phyloP scores from a whole-genome alignment of 2,329 filamentous ascomycete genomes.

The Botrytis sinoallii region DNA sequence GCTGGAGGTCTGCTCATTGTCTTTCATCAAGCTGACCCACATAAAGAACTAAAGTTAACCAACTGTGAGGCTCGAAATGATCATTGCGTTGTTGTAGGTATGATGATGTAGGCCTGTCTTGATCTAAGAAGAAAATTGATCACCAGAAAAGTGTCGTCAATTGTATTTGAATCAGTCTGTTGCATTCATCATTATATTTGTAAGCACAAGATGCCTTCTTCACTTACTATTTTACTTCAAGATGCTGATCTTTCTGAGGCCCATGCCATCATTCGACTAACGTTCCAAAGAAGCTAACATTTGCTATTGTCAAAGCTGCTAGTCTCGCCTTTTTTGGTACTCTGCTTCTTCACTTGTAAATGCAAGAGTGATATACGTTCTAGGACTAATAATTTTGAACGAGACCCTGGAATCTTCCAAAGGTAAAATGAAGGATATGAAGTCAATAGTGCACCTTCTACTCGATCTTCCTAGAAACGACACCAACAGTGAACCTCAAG shows the following conservation, averaged over 20 bases:
- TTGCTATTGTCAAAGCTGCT: conserved; percentile 17
- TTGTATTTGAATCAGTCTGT: neutral
- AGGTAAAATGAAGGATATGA: neutral
- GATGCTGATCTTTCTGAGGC: conserved; percentile 5
- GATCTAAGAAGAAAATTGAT: conserved; percentile 13
- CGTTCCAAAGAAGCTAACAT: neutral
- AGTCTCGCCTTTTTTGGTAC: conserved; percentile 19
- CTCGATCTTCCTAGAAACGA: conserved; percentile 20
- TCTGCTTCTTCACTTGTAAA: neutral
- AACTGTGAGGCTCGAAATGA: conserved; percentile 23
- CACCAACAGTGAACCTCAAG: neutral
- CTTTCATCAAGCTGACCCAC: neutral
- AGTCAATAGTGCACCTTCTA: conserved; percentile 14
- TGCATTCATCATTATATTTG: neutral
- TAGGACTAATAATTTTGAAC: conserved; percentile 3
- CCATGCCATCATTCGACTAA: neutral
- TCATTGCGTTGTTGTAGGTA: conserved; percentile 18
- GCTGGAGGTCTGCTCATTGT: neutral
- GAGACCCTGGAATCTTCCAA: conserved; percentile 2
- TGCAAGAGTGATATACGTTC: conserved; percentile 14
- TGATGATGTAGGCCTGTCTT: conserved; percentile 4
- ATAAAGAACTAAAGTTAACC: neutral
- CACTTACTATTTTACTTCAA: conserved; percentile 12
- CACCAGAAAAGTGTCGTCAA: neutral
- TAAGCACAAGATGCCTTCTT: conserved; percentile 19